Percentiles rank a stretch among this genome's conserved stretches.
These are phyloP conservation scores for Nemania diffusa DNA, from an alignment of 2,329 filamentous ascomycete genomes.

Conservation along the genomic window DNA sequence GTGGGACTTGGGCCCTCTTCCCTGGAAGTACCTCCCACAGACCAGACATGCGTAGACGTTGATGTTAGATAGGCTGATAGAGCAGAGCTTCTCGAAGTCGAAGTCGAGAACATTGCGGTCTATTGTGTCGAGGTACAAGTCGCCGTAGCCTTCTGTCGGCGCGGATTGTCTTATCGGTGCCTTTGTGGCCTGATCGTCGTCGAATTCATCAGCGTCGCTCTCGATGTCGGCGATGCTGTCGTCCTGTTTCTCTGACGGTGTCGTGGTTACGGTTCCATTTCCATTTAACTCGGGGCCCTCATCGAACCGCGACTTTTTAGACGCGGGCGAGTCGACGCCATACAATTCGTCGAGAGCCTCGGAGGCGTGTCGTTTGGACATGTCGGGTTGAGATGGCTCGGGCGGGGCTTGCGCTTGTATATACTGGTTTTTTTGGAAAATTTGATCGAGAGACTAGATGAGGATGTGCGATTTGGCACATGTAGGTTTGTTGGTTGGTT, in stretches of 20 bases:
- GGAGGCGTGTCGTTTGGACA: conserved; percentile 68
- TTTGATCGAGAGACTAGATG: too few species aligned
- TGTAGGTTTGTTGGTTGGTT: too few species aligned
- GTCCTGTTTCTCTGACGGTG: conserved; percentile 44
- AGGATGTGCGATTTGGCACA: too few species aligned
- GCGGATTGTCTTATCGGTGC: conserved; percentile 76
- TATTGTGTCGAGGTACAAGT: conserved; percentile 98
- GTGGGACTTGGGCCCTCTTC: conserved; percentile 90
- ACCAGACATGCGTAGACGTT: conserved; percentile 98
- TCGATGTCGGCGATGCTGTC: conserved; percentile 50
- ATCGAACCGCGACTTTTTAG: conserved; percentile 66
- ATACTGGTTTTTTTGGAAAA: too few species aligned
- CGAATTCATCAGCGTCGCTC: conserved; percentile 54
- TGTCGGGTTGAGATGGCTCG: conserved; percentile 31
- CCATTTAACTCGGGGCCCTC: conserved; percentile 54
- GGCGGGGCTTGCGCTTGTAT: conserved; percentile 1
- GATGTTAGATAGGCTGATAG: conserved; percentile 94
- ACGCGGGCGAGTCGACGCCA: conserved; percentile 66
- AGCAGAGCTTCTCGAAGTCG: conserved; percentile 98
- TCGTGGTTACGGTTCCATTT: conserved; percentile 47
- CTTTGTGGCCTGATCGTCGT: conserved; percentile 51
- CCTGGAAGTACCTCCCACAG: conserved; percentile 98
- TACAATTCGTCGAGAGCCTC: conserved; percentile 68
- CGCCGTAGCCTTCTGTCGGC: conserved; percentile 88
- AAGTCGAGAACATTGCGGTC: conserved; percentile 93